These are phyloP conservation scores for Neoscytalidium dimidiatum DNA, from an alignment of 2,329 filamentous ascomycete genomes.

Conservation along the genomic window DNA sequence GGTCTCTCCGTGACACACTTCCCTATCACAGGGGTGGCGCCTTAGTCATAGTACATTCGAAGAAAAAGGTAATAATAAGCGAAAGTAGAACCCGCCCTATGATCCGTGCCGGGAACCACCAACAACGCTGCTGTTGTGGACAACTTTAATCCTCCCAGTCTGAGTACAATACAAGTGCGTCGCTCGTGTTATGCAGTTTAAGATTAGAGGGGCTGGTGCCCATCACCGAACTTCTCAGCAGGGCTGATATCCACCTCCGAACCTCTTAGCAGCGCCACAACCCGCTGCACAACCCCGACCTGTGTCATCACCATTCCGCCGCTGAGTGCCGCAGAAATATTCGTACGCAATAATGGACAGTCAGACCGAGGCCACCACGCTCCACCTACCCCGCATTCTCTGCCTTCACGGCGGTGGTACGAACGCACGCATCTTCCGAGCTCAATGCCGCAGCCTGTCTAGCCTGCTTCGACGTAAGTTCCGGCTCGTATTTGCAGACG, in stretches of 20 bases:
- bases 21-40: not conserved
- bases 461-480: conserved; percentile 57
- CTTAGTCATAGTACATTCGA: not conserved
- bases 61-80: not conserved
- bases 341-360: conserved; percentile 23
- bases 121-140: too few species aligned
- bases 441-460: conserved; percentile 63
- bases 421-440: conserved; percentile 67
- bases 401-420: conserved; percentile 79
- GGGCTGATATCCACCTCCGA: too few species aligned
- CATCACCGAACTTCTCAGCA: too few species aligned
- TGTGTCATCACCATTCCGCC: too few species aligned
- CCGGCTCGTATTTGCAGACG: conserved; percentile 72
- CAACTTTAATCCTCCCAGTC: too few species aligned
- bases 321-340: too few species aligned
- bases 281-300: too few species aligned
- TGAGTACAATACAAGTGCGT: too few species aligned
- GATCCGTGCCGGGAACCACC: too few species aligned
- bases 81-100: not conserved
- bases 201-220: too few species aligned
- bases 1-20: not conserved
- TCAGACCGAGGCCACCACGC: conserved; percentile 20
- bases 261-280: too few species aligned
- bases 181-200: too few species aligned
- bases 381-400: conserved; percentile 65